Evolutionary conservation across 139 green algal genomes (phyloP), one percentile per base, ranked within the genome.

Genomic region (Chlorella sp.): DNA sequence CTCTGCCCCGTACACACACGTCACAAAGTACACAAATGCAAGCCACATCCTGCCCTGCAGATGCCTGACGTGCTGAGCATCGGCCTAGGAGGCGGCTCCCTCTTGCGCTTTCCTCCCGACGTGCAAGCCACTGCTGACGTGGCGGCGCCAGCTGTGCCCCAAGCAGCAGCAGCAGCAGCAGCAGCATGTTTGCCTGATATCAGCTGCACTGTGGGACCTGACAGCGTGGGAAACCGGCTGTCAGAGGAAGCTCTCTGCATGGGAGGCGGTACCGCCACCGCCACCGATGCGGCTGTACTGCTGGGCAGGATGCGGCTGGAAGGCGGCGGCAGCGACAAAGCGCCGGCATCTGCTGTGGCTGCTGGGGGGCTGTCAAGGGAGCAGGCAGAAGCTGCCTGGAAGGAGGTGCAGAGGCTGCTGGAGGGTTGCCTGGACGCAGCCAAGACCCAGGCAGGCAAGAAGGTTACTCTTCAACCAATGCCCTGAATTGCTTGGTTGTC

Each of bases 231-330:
- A 0, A 68, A 37, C 69, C 48, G 39, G 21, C 87, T 94, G 32
- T 14, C 37, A 22, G 3, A 60, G 26, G 39, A 90, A 83, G 90
- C 90, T 3, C 34, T 93, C 40, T 79, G 83, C 24, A 71, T 87
- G 64, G 91, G 91, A 14, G 91, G 92, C 19, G 32, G n/a, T 16
- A 78, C 48, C 0, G 48, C 61, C 28, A 94, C 92, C 21, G 92
- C 91, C 22, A 91, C 92, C 19, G 92, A 94, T 78, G 89, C 92
- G 1, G 92, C 90, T 4, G 92, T 94, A 78, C 53, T 90, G 32
- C 86, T 93, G 36, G 86, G 73, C 75, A 77, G 78, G 11, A 84
- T 92, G 81, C 12, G 40, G 48, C n/a, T 92, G 71, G 90, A 24
- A 36, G 90, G 48, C 81, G 71, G 48, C 75, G 57, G 32, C 42